phyloP scores from a whole-genome alignment of 129 eudicot genomes.

The Heracleum sosnowskyi region DNA sequence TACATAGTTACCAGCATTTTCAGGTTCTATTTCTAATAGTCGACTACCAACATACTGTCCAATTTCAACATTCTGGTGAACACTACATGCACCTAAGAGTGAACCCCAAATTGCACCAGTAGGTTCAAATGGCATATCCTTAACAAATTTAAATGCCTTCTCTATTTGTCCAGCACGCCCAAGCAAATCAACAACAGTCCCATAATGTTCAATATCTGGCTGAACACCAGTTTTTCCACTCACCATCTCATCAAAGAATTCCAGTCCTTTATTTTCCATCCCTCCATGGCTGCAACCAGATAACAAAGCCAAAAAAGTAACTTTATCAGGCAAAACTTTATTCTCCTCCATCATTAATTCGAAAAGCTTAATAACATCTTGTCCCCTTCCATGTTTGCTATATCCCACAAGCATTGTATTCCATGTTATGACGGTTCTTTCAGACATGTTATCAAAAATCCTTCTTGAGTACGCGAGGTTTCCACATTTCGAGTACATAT shows the following conservation, averaged over 20 bases:
- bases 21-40: slow-evolving; percentile 76
- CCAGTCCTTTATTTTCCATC: slow-evolving; percentile 60
- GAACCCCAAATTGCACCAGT: slow-evolving; percentile 89
- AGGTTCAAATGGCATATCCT: slow-evolving; percentile 72
- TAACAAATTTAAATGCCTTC: slow-evolving; percentile 58
- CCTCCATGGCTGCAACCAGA: slow-evolving; percentile 93
- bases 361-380: slow-evolving; percentile 47
- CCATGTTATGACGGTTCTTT: slow-evolving; percentile 81
- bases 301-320: slow-evolving; percentile 69
- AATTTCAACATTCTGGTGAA: slow-evolving; percentile 49
- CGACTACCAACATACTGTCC: slow-evolving; percentile 54
- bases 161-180: slow-evolving; percentile 77
- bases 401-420: slow-evolving; percentile 92
- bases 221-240: slow-evolving; percentile 33
- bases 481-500: slow-evolving; percentile 98
- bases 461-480: slow-evolving; percentile 63
- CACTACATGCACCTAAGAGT: slow-evolving; percentile 85
- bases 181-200: slow-evolving; percentile 83
- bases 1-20: slow-evolving; percentile 75
- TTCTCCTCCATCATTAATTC: slow-evolving; percentile 55
- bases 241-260: slow-evolving; percentile 62
- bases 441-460: slow-evolving; percentile 64
- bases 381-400: slow-evolving; percentile 72
- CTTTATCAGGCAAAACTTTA: slow-evolving; percentile 49
- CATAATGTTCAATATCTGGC: slow-evolving; percentile 76